Percentiles rank a stretch among this genome's conserved stretches.
These are phyloP conservation scores for Backusella morwellensis DNA, from an alignment of 192 early-diverging fungal genomes.

Conservation along the genomic window DNA sequence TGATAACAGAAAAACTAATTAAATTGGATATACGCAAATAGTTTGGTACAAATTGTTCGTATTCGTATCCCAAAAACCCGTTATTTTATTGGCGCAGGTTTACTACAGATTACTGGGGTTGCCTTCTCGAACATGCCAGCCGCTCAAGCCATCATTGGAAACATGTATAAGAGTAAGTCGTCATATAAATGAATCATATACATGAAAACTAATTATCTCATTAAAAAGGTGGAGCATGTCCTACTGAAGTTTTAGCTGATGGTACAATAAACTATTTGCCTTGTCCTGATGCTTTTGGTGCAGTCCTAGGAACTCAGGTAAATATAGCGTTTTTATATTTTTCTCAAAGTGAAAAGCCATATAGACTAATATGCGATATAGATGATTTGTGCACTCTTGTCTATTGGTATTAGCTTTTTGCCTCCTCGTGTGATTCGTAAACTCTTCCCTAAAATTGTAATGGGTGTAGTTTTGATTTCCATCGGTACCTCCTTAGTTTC, in stretches of 20 bases:
- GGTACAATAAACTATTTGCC: slow-evolving; percentile 37
- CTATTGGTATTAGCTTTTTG: slow-evolving; percentile 44
- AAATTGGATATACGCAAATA: not conserved
- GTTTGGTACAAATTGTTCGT: slow-evolving; percentile 45
- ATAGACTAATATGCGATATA: not conserved
- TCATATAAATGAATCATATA: not conserved
- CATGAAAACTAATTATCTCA: not conserved
- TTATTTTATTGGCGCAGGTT: slow-evolving; percentile 23
- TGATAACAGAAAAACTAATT: not conserved
- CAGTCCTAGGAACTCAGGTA: slow-evolving; percentile 45
- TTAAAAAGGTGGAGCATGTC: slow-evolving; percentile 12
- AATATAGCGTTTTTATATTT: not conserved
- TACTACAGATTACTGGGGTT: slow-evolving; percentile 53
- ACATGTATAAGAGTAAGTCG: slow-evolving; percentile 19
- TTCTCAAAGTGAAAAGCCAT: not conserved
- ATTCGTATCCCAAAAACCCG: slow-evolving; percentile 38
- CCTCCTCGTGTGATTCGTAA: slow-evolving; percentile 46
- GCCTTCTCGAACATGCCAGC: slow-evolving; percentile 51
- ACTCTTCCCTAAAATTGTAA: slow-evolving; percentile 57
- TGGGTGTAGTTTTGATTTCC: slow-evolving; percentile 48
- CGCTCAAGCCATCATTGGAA: slow-evolving; percentile 44
- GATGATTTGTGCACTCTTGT: slow-evolving; percentile 49
- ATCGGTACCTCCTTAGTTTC: slow-evolving; percentile 47
- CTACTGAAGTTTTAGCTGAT: slow-evolving; percentile 21
- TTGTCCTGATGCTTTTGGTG: slow-evolving; percentile 52